Conservation (phyloP, 306 rosid species). For the Hylodesmum podocarpum region DNA sequence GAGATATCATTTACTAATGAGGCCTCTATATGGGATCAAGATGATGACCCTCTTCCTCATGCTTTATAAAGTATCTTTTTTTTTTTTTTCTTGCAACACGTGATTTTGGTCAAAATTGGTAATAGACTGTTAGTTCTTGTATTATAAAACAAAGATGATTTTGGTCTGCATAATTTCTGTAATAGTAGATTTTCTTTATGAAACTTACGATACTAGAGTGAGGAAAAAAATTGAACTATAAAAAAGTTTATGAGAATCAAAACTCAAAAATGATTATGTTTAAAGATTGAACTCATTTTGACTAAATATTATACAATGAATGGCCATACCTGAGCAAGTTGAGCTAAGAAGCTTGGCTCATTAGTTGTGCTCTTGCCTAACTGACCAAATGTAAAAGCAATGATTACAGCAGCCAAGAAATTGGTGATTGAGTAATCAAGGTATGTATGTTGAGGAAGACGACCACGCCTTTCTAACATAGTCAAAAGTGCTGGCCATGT, state of each 20-base stretch:
- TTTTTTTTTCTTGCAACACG: neutral
- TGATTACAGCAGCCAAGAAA: slow-evolving; percentile 72
- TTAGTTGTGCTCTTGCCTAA: slow-evolving; percentile 58
- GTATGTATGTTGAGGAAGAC: slow-evolving; percentile 94
- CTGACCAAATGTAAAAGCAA: slow-evolving; percentile 82
- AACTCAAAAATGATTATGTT: too few species aligned
- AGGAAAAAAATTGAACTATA: too few species aligned
- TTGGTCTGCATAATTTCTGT: too few species aligned
- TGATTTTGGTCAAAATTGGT: neutral
- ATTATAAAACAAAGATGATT: too few species aligned
- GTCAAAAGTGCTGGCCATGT: slow-evolving; percentile 94
- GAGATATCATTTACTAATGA: neutral
- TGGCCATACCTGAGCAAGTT: slow-evolving; percentile 66
- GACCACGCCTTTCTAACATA: slow-evolving; percentile 80
- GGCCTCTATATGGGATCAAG: neutral
- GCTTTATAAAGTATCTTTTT: neutral
- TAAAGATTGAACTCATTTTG: too few species aligned
- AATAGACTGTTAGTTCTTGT: too few species aligned
- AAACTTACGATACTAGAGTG: too few species aligned
- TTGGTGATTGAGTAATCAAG: slow-evolving; percentile 93
- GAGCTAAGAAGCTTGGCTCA: slow-evolving; percentile 63
- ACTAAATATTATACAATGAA: too few species aligned
- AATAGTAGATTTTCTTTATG: too few species aligned
- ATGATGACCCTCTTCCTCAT: neutral
- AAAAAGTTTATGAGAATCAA: too few species aligned